Evolutionary conservation across 345 rosid species (phyloP).

Genomic region (Passiflora organensis): DNA sequence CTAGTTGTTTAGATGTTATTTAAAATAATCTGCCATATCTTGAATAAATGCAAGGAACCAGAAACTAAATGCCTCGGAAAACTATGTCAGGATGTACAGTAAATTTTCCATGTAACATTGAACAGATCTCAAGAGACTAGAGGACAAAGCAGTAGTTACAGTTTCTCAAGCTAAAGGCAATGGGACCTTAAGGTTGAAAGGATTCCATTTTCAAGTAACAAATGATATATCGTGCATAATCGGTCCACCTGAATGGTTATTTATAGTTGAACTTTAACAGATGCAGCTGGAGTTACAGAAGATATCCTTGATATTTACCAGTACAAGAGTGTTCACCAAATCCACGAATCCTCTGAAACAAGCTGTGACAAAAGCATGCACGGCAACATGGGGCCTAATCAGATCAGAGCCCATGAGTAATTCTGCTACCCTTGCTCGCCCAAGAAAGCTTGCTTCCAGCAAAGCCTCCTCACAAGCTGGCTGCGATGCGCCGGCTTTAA

Average conservation of each 20-base stretch:
- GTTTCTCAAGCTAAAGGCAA: background rate
- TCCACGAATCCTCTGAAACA: constrained; percentile 77
- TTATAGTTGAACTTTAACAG: background rate
- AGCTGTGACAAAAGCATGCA: constrained; percentile 85
- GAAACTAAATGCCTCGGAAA: no score
- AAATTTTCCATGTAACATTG: no score
- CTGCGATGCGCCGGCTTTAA: constrained; percentile 88
- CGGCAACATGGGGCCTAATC: constrained; percentile 75
- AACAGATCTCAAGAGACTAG: no score
- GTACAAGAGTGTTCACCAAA: constrained; percentile 60
- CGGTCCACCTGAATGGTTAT: no score
- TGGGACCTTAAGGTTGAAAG: background rate
- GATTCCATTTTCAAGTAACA: background rate
- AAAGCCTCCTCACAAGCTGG: constrained; percentile 94
- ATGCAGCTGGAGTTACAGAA: background rate
- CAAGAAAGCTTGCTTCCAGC: constrained; percentile 77
- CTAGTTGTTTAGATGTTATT: no score
- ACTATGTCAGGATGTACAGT: no score
- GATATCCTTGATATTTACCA: constrained; percentile 36
- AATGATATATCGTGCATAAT: background rate
- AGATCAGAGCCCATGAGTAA: constrained; percentile 84
- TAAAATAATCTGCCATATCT: no score
- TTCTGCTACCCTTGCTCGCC: constrained; percentile 58
- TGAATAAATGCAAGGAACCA: no score
- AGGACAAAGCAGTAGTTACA: no score